phyloP scores from a whole-genome alignment of 257 asterid genomes.

The Jacaranda copaia region DNA sequence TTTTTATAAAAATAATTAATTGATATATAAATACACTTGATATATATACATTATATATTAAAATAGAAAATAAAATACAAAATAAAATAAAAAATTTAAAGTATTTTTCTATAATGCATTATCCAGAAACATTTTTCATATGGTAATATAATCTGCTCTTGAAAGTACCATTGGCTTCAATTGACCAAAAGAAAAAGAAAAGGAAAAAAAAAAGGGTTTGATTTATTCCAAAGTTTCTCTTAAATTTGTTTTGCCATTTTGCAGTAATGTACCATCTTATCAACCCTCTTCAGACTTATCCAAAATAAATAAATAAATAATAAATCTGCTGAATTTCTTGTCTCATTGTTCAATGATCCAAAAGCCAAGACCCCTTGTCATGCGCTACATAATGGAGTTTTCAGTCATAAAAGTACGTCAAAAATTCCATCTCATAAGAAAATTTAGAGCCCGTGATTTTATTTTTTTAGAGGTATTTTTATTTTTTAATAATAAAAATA shows the following conservation, averaged over 20 bases:
- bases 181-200: neutral
- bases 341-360: constrained; percentile 29
- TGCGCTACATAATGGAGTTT: neutral
- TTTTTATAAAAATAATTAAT: too few relatives aligned
- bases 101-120: constrained; percentile 34
- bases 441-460: too few relatives aligned
- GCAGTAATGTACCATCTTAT: constrained; percentile 36
- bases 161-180: constrained; percentile 13
- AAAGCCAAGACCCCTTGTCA: constrained; percentile 29
- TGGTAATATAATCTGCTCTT: neutral
- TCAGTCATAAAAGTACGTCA: neutral
- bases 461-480: too few relatives aligned
- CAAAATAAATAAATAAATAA: constrained; percentile 21
- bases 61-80: too few relatives aligned
- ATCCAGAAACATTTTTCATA: constrained; percentile 17
- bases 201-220: neutral
- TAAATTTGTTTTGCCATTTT: constrained; percentile 32
- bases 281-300: constrained; percentile 41
- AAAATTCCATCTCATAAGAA: too few relatives aligned
- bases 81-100: too few relatives aligned
- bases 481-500: too few relatives aligned
- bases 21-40: too few relatives aligned
- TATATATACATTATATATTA: too few relatives aligned
- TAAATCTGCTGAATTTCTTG: constrained; percentile 15
- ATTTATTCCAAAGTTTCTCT: neutral